Percentiles rank a stretch among this genome's conserved stretches.
Conservation (phyloP, 2,329 filamentous ascomycete genomes). For the Fusarium sp. region DNA sequence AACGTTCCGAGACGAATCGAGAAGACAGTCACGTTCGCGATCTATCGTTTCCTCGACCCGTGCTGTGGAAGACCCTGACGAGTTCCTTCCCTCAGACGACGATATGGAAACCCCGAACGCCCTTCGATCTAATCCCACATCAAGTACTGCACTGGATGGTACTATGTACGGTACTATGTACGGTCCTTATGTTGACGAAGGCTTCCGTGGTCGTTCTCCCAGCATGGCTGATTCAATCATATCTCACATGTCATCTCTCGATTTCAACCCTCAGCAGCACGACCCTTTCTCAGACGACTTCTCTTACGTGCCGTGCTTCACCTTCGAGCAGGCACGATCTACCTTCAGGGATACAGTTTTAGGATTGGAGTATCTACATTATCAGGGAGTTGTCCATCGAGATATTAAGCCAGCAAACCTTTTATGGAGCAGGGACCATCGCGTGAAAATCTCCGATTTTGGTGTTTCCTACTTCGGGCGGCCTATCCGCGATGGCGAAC, state of each 20-base stretch:
- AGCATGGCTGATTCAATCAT: conserved; percentile 85
- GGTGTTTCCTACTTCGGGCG: conserved; percentile 97
- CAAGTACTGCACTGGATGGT: conserved; percentile 75
- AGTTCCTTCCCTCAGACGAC: conserved; percentile 59
- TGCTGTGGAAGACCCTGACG: conserved; percentile 54
- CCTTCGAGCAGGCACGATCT: conserved; percentile 82
- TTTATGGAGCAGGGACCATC: conserved; percentile 84
- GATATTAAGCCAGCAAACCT: conserved; percentile 93
- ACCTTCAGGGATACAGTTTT: conserved; percentile 94
- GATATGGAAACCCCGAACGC: conserved; percentile 68
- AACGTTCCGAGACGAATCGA: conserved; percentile 59
- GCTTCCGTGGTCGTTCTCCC: conserved; percentile 76
- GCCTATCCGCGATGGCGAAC: conserved; percentile 85
- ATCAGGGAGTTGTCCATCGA: conserved; percentile 85
- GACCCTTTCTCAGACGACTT: conserved; percentile 86
- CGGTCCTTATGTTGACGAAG: conserved; percentile 74
- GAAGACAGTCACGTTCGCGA: conserved; percentile 62
- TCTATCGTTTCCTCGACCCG: conserved; percentile 60
- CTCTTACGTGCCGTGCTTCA: conserved; percentile 93
- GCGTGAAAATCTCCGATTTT: conserved; percentile 98
- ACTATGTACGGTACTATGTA: conserved; percentile 87
- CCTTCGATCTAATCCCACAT: conserved; percentile 65
- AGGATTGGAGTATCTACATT: conserved; percentile 92
- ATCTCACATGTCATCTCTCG: conserved; percentile 76
- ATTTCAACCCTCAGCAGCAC: conserved; percentile 69